Conservation (phyloP, 2,329 filamentous ascomycete genomes). For the Zopfia rhizophila region DNA sequence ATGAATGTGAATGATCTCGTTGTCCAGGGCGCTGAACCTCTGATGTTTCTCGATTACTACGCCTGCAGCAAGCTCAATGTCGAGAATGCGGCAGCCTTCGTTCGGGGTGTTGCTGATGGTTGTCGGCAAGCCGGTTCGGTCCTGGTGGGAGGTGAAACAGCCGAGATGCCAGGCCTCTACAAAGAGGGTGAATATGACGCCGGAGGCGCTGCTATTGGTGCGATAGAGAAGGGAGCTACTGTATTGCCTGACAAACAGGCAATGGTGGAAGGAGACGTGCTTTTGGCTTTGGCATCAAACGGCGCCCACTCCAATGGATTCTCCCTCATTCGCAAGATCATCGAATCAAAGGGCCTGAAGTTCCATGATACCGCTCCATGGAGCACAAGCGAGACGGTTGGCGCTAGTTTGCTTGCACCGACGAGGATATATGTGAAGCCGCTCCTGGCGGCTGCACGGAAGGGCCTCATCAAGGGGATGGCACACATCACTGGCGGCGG, state of each 20-base stretch:
- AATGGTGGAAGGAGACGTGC: conserved; percentile 85
- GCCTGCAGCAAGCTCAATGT: conserved; percentile 90
- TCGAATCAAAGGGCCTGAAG: conserved; percentile 75
- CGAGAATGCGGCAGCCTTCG: conserved; percentile 81
- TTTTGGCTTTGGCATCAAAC: conserved; percentile 85
- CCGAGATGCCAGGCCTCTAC: conserved; percentile 98
- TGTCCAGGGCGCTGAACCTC: conserved; percentile 91
- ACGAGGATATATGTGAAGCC: conserved; percentile 94
- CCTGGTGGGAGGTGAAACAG: conserved; percentile 95
- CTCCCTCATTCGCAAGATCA: conserved; percentile 91
- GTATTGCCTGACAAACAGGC: conserved; percentile 79
- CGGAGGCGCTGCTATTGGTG: conserved; percentile 88
- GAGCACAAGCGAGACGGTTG: conserved; percentile 71
- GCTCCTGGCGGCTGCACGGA: conserved; percentile 72
- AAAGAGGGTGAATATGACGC: conserved; percentile 90
- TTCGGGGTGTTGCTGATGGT: conserved; percentile 88
- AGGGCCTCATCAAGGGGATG: conserved; percentile 83
- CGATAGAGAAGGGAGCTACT: conserved; percentile 71
- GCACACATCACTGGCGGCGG: conserved; percentile 98
- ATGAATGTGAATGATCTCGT: conserved; percentile 99
- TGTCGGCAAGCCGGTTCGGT: conserved; percentile 88
- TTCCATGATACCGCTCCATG: conserved; percentile 83
- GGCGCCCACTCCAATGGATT: conserved; percentile 98
- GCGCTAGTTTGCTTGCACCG: conserved; percentile 83
- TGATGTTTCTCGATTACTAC: conserved; percentile 99